Percentiles rank a stretch among this genome's conserved stretches.
phyloP scores from a whole-genome alignment of 345 rosid genomes.

The Trapa bicornis region DNA sequence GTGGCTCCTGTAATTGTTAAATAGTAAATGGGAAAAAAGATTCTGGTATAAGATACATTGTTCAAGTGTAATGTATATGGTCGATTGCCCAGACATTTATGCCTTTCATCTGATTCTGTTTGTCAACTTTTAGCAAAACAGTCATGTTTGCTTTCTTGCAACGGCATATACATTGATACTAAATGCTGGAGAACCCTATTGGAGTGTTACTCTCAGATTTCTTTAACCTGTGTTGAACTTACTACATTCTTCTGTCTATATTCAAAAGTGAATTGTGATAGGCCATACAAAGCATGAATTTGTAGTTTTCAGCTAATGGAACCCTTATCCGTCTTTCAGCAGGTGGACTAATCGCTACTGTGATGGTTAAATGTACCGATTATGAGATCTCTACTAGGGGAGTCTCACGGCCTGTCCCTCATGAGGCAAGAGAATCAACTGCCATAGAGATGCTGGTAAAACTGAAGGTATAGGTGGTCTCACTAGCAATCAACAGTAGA shows the following conservation, averaged over 20 bases:
- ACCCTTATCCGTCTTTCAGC: background rate
- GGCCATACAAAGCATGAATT: background rate
- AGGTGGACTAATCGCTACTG: conserved; percentile 53
- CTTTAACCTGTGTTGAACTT: too few relatives aligned
- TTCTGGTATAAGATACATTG: too few relatives aligned
- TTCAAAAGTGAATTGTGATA: background rate
- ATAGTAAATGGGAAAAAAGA: background rate
- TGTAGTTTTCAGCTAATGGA: background rate
- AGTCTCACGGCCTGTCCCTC: conserved; percentile 17
- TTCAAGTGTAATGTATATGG: too few relatives aligned
- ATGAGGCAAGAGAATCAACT: conserved; percentile 55
- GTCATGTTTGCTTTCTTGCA: too few relatives aligned
- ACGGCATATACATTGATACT: too few relatives aligned
- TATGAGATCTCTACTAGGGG: conserved; percentile 22
- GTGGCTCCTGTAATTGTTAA: background rate
- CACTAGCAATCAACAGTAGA: background rate
- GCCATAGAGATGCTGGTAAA: conserved; percentile 30
- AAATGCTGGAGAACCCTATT: too few relatives aligned
- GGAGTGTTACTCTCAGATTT: too few relatives aligned
- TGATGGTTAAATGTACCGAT: conserved; percentile 25
- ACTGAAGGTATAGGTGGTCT: conserved; percentile 10
- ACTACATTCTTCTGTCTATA: background rate
- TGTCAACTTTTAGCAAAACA: too few relatives aligned
- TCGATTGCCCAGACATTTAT: too few relatives aligned
- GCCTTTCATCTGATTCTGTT: too few relatives aligned